A percentile compares a stretch with the other conserved stretches of the same genome.
Conservation (phyloP, 371 early-diverging fungal species). For the Syncephalis fuscata region DNA sequence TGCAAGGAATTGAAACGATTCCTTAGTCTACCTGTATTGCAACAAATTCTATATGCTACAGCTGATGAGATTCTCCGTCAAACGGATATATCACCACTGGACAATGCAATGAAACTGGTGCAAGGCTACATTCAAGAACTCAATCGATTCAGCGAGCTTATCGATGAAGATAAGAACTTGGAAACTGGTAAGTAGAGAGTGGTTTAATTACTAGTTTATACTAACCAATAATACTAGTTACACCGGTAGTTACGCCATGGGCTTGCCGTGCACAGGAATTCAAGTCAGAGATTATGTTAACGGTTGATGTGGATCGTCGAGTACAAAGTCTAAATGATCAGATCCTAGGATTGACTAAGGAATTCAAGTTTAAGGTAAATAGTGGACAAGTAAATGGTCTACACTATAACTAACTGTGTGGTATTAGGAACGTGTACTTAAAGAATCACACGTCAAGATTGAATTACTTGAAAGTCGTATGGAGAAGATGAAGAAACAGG, state of each 20-base stretch:
- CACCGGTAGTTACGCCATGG: slow-evolving; percentile 57
- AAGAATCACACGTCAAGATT: slow-evolving; percentile 58
- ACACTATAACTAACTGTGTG: no score
- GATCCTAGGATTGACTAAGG: slow-evolving; percentile 51
- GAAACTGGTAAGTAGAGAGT: neutral
- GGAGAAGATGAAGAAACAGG: slow-evolving; percentile 42
- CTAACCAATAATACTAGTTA: slow-evolving; percentile 11
- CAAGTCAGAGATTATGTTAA: slow-evolving; percentile 56
- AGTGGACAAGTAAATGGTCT: neutral
- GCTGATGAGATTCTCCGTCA: neutral
- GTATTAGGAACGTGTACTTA: slow-evolving; percentile 52
- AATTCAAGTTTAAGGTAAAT: slow-evolving; percentile 50
- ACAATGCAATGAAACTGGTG: neutral
- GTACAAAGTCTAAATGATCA: slow-evolving; percentile 59
- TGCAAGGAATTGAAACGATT: no score
- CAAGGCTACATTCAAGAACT: neutral
- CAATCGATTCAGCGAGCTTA: neutral
- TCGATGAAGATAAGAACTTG: neutral
- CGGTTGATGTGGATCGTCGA: slow-evolving; percentile 59
- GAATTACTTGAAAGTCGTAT: slow-evolving; percentile 61
- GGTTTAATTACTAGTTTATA: neutral
- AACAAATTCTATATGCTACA: neutral
- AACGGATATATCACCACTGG: neutral
- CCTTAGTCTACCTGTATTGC: neutral
- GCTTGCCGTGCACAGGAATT: slow-evolving; percentile 52